Conservation (phyloP, 106 monocot genomes). For the Narthecium ossifragum region DNA sequence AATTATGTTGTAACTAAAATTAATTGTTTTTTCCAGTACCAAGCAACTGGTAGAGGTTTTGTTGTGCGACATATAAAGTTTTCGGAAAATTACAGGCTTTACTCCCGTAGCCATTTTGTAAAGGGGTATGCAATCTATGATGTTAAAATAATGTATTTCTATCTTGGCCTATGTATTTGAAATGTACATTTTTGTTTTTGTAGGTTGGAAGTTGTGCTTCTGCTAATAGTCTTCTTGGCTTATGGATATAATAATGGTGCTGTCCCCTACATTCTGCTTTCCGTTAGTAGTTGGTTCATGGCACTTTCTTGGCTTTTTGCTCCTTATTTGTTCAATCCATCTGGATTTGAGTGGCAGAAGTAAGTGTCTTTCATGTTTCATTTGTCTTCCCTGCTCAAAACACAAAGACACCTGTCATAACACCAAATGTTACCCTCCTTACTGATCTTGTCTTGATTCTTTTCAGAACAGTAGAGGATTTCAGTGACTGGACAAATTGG, state of each 20-base stretch:
- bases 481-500: slow-evolving; percentile 93
- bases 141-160: not conserved
- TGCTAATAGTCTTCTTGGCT: slow-evolving; percentile 60
- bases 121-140: slow-evolving; percentile 50
- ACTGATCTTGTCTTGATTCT: no score
- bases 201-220: slow-evolving; percentile 71
- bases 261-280: slow-evolving; percentile 58
- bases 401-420: no score
- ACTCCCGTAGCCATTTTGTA: slow-evolving; percentile 88
- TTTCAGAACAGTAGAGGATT: slow-evolving; percentile 77
- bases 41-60: slow-evolving; percentile 77
- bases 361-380: slow-evolving; percentile 20
- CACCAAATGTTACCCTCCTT: no score
- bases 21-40: slow-evolving; percentile 56
- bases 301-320: slow-evolving; percentile 89
- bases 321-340: slow-evolving; percentile 74
- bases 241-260: slow-evolving; percentile 64
- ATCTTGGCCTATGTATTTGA: not conserved
- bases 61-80: slow-evolving; percentile 84
- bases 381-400: no score
- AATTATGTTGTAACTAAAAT: no score
- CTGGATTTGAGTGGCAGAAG: slow-evolving; percentile 95
- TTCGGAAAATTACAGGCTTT: slow-evolving; percentile 82
- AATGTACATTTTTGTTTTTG: slow-evolving; percentile 2
- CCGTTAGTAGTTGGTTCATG: slow-evolving; percentile 83